Evolutionary conservation across 371 early-diverging fungal species (phyloP).

Genomic region (Parasitella parasitica): DNA sequence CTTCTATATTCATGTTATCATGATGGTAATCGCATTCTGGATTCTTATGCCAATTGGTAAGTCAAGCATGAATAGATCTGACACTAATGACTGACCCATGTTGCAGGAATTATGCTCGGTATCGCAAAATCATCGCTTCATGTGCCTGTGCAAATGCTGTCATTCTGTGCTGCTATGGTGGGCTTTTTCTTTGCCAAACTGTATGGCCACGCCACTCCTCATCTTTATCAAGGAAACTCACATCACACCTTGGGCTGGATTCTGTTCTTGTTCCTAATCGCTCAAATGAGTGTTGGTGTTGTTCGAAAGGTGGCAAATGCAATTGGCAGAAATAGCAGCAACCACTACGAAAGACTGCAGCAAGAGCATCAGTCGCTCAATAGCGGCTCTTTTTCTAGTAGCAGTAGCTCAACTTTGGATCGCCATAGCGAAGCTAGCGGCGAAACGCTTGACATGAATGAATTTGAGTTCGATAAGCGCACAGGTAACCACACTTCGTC

Average conservation of each 20-base stretch:
- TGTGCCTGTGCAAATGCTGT: constrained; percentile 39
- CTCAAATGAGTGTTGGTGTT: constrained; percentile 45
- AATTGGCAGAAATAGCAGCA: constrained; percentile 24
- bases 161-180: constrained; percentile 35
- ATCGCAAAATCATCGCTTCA: constrained; percentile 52
- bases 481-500: neutral
- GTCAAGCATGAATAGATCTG: neutral
- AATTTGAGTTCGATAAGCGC: constrained; percentile 18
- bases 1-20: constrained; percentile 41
- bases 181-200: constrained; percentile 50
- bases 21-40: constrained; percentile 53
- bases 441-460: constrained; percentile 34
- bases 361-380: constrained; percentile 25
- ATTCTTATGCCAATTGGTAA: constrained; percentile 53
- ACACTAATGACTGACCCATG: neutral
- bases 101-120: constrained; percentile 39
- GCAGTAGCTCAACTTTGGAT: constrained; percentile 12
- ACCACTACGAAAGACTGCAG: constrained; percentile 26
- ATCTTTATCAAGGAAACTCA: constrained; percentile 44
- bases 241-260: constrained; percentile 52
- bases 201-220: constrained; percentile 49
- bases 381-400: neutral
- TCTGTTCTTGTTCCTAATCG: constrained; percentile 34
- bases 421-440: constrained; percentile 33
- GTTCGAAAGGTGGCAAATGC: constrained; percentile 50